phyloP scores from a whole-genome alignment of 148 eudicot genomes.

The Pouteria glomerata region DNA sequence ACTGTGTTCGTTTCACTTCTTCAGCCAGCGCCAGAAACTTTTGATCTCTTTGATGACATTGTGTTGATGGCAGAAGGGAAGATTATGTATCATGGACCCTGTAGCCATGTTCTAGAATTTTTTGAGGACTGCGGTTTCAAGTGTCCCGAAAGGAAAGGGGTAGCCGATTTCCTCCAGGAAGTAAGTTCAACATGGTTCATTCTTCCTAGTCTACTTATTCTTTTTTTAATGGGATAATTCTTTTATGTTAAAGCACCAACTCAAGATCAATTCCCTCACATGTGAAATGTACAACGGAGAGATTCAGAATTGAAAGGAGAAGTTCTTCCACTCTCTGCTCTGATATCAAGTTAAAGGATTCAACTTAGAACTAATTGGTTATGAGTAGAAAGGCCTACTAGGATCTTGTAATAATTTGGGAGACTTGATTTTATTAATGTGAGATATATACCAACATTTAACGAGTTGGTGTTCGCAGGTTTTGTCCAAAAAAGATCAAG shows the following conservation, averaged over 20 bases:
- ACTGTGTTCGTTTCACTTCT: slow-evolving; percentile 71
- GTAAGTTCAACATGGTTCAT: slow-evolving; percentile 23
- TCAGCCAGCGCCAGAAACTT: slow-evolving; percentile 83
- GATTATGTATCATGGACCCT: slow-evolving; percentile 73
- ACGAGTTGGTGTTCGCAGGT: slow-evolving; percentile 30
- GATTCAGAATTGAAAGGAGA: too few relatives aligned
- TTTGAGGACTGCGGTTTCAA: slow-evolving; percentile 61
- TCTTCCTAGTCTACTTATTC: background rate
- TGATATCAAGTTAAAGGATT: too few relatives aligned
- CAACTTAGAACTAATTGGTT: too few relatives aligned
- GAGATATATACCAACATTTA: too few relatives aligned
- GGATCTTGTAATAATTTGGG: too few relatives aligned
- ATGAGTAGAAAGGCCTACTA: too few relatives aligned
- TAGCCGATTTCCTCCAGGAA: slow-evolving; percentile 89
- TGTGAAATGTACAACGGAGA: too few relatives aligned
- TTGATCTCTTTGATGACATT: slow-evolving; percentile 75
- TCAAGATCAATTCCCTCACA: too few relatives aligned
- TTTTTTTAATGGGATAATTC: too few relatives aligned
- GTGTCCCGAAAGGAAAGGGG: slow-evolving; percentile 85
- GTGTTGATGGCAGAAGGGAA: slow-evolving; percentile 82
- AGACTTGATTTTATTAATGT: too few relatives aligned
- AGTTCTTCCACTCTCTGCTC: too few relatives aligned
- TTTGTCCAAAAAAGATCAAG: slow-evolving; percentile 77
- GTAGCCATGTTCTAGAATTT: slow-evolving; percentile 36
- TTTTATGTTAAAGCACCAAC: too few relatives aligned